phyloP scores from a whole-genome alignment of 208 protist genomes.

The Angomonas desouzai region DNA sequence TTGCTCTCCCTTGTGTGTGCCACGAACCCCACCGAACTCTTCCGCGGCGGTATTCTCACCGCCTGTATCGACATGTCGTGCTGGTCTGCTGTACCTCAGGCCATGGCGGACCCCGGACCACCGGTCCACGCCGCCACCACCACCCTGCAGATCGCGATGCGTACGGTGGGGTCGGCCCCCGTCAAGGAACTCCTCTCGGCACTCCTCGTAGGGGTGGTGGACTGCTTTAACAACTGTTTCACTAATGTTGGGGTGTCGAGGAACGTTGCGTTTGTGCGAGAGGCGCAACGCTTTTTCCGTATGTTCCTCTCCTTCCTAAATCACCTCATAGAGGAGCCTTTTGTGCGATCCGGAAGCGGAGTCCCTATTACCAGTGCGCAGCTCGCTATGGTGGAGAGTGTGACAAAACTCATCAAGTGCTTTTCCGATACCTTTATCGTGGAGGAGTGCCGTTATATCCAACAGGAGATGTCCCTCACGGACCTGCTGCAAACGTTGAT shows the following conservation, averaged over 20 bases:
- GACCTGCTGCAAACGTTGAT: slow-evolving; percentile 43
- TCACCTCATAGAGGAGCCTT: background rate
- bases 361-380: slow-evolving; percentile 31
- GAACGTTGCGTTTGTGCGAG: background rate
- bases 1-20: slow-evolving; percentile 53
- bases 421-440: slow-evolving; percentile 49
- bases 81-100: slow-evolving; percentile 55
- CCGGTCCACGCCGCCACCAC: background rate
- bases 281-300: slow-evolving; percentile 3
- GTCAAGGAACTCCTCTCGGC: background rate
- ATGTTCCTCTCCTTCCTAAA: background rate
- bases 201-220: background rate
- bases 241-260: background rate
- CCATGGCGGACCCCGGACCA: slow-evolving; percentile 46
- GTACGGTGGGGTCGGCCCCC: background rate
- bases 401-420: slow-evolving; percentile 49
- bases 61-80: slow-evolving; percentile 57
- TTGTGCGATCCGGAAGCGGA: slow-evolving; percentile 4
- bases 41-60: slow-evolving; percentile 45
- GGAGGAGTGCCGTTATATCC: slow-evolving; percentile 52
- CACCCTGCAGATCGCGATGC: background rate
- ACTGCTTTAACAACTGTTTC: slow-evolving; percentile 2
- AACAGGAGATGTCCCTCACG: slow-evolving; percentile 50
- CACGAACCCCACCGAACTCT: slow-evolving; percentile 47
- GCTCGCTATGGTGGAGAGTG: slow-evolving; percentile 51